These are phyloP conservation scores for Forsythia suspensa DNA, from an alignment of 257 asterid genomes.

Conservation along the genomic window DNA sequence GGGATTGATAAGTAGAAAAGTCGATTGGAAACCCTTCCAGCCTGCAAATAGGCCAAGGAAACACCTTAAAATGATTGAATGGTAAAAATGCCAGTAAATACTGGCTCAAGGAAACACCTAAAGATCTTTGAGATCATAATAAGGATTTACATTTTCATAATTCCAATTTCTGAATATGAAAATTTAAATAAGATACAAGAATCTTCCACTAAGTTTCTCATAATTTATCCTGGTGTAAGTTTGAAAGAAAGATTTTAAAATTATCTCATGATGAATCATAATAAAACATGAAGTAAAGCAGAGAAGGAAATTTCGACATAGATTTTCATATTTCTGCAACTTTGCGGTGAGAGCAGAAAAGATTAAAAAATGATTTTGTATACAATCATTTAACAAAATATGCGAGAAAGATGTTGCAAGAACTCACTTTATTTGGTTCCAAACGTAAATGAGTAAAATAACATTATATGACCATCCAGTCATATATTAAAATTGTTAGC, in stretches of 20 bases:
- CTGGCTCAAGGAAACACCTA: conserved; percentile 6
- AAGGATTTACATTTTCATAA: not conserved
- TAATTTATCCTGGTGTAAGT: not conserved
- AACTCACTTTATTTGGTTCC: not conserved
- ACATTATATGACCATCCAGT: not conserved
- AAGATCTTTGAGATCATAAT: not conserved
- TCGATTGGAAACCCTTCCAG: conserved; percentile 74
- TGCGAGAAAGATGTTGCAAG: not conserved
- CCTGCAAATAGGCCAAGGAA: conserved; percentile 39
- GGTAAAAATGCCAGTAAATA: conserved; percentile 1
- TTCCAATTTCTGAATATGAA: not conserved
- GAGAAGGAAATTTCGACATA: not conserved
- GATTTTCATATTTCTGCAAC: conserved; percentile 9
- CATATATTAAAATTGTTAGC: conserved; percentile 6
- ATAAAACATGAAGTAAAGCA: not conserved
- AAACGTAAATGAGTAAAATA: conserved; percentile 11
- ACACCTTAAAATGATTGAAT: not conserved
- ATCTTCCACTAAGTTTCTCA: not conserved
- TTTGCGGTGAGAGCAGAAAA: not conserved
- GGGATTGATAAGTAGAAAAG: conserved; percentile 95
- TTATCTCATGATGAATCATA: conserved; percentile 3
- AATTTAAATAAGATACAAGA: not conserved
- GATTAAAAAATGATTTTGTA: not conserved
- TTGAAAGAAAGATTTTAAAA: conserved; percentile 10
- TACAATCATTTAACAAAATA: conserved; percentile 3